Evolutionary conservation across 495 filamentous ascomycete genomes (phyloP).

Genomic region (Bryoglossum gracile): DNA sequence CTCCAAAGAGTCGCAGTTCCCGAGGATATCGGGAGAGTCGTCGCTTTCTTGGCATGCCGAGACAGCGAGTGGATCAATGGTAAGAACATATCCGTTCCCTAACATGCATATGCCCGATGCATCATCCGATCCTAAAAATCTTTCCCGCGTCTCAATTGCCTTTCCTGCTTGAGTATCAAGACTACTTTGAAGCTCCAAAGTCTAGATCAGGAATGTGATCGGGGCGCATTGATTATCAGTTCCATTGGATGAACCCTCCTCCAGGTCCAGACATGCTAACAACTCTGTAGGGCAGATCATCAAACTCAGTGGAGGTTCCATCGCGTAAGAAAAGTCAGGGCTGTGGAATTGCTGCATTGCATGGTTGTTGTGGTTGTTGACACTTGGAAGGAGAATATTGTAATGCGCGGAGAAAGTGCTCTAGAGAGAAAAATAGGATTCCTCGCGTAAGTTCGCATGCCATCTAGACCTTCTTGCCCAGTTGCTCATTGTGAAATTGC

Average conservation of each 20-base stretch:
- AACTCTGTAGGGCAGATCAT: slow-evolving; percentile 33
- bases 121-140: no score
- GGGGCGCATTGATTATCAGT: no score
- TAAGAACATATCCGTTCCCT: slow-evolving; percentile 24
- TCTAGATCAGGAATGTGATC: neutral
- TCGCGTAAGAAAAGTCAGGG: slow-evolving; percentile 20
- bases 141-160: neutral
- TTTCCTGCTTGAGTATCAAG: neutral
- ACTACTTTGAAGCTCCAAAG: neutral
- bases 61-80: slow-evolving; percentile 59
- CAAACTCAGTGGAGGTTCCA: slow-evolving; percentile 24
- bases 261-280: neutral
- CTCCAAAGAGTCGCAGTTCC: slow-evolving; percentile 48
- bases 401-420: no score
- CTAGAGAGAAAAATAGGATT: no score
- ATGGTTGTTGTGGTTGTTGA: no score
- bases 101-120: no score
- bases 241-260: no score
- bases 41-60: slow-evolving; percentile 41
- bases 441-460: no score
- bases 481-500: no score
- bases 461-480: no score
- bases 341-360: no score
- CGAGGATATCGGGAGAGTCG: slow-evolving; percentile 41
- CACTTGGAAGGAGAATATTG: no score